phyloP scores from a whole-genome alignment of 2,329 filamentous ascomycete genomes.

The Fusarium falciforme region DNA sequence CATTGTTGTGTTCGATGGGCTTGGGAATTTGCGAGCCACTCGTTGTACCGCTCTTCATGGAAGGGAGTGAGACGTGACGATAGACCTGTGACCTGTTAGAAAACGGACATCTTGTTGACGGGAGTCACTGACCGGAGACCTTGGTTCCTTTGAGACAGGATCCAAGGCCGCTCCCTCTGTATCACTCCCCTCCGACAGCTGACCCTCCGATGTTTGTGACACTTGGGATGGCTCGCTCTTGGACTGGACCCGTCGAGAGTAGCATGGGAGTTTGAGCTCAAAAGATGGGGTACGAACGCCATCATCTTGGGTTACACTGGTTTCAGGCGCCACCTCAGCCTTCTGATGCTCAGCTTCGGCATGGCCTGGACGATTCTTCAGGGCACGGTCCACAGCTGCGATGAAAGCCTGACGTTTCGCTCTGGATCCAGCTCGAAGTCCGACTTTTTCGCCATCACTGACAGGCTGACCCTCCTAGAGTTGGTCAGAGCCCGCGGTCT shows the following conservation, averaged over 20 bases:
- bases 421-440: constrained; percentile 2
- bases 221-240: constrained; percentile 57
- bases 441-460: neutral
- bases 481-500: constrained; percentile 1
- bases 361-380: constrained; percentile 22
- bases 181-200: constrained; percentile 27
- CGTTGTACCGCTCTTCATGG: constrained; percentile 15
- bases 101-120: neutral
- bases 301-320: constrained; percentile 21
- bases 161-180: constrained; percentile 4
- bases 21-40: constrained; percentile 43
- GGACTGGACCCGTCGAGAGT: constrained; percentile 59
- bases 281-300: constrained; percentile 27
- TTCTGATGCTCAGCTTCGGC: constrained; percentile 29
- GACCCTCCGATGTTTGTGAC: constrained; percentile 37
- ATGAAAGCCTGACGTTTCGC: constrained; percentile 37
- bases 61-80: constrained; percentile 45
- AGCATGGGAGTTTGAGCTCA: constrained; percentile 50
- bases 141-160: constrained; percentile 14
- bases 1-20: constrained; percentile 26
- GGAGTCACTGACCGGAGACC: constrained; percentile 13
- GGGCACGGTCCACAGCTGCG: constrained; percentile 31
- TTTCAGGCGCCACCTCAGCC: constrained; percentile 36
- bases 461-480: constrained; percentile 17
- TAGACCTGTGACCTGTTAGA: constrained; percentile 25